A percentile compares a stretch with the other conserved stretches of the same genome.
Conservation (phyloP, 2,329 filamentous ascomycete genomes). For the Sodiomyces alkalinus region DNA sequence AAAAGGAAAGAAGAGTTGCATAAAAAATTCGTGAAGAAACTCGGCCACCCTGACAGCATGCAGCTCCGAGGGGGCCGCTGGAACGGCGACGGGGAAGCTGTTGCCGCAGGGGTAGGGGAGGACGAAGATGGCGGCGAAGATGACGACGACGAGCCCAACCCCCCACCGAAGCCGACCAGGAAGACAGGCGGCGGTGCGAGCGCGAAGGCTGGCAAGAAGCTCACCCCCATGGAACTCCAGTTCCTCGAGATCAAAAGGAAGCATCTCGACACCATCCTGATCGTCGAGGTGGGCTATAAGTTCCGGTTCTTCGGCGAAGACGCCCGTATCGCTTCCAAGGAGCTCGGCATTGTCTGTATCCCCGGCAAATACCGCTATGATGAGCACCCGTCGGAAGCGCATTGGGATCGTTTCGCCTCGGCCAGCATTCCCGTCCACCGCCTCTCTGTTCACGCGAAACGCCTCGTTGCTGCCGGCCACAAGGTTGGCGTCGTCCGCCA, state of each 20-base stretch:
- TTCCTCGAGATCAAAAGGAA: constrained; percentile 88
- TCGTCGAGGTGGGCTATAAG: constrained; percentile 96
- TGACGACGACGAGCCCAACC: constrained; percentile 34
- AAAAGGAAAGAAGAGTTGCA: constrained; percentile 59
- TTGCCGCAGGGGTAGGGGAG: constrained; percentile 37
- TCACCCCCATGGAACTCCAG: constrained; percentile 90
- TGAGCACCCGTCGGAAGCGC: constrained; percentile 84
- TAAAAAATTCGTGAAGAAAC: constrained; percentile 73
- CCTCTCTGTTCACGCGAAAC: constrained; percentile 83
- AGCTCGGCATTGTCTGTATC: constrained; percentile 89
- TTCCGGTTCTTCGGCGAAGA: constrained; percentile 96
- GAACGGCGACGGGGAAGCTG: constrained; percentile 35
- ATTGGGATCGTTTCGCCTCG: constrained; percentile 82
- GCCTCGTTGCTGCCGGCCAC: constrained; percentile 79
- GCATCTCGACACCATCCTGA: constrained; percentile 75
- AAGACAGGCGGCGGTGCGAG: constrained; percentile 62
- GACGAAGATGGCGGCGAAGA: constrained; percentile 36
- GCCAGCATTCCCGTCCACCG: constrained; percentile 91
- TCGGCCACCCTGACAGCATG: constrained; percentile 74
- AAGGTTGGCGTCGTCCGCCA: constrained; percentile 95
- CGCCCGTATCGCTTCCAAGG: constrained; percentile 74
- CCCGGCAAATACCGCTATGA: constrained; percentile 91
- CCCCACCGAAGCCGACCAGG: constrained; percentile 29
- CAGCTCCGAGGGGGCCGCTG: constrained; percentile 47
- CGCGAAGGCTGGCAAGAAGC: constrained; percentile 41